A percentile compares a stretch with the other conserved stretches of the same genome.
phyloP scores from a whole-genome alignment of 805 yeast genomes.

The Candida rishiriensis region DNA sequence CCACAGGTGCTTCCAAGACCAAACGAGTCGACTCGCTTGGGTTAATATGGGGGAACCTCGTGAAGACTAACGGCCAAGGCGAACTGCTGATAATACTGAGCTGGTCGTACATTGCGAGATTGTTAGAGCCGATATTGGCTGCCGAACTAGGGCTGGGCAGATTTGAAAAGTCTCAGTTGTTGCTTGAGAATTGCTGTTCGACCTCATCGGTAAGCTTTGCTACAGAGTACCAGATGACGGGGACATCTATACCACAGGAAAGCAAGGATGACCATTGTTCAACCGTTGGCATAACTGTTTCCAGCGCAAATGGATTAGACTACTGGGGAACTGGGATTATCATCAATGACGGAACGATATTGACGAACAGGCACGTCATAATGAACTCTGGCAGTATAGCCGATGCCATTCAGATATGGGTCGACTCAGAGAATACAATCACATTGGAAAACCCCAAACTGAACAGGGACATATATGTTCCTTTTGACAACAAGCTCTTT shows the following conservation, averaged over 20 bases:
- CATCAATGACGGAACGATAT: slow-evolving; percentile 28
- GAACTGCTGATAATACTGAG: slow-evolving; percentile 30
- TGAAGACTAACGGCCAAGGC: slow-evolving; percentile 42
- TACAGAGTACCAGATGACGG: no score
- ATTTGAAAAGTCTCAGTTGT: neutral
- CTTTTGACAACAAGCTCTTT: slow-evolving; percentile 25
- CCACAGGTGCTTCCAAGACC: neutral
- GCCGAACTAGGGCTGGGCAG: neutral
- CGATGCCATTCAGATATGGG: slow-evolving; percentile 14
- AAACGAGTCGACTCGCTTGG: slow-evolving; percentile 27
- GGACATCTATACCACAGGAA: neutral
- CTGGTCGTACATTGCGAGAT: slow-evolving; percentile 13
- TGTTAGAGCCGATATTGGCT: neutral
- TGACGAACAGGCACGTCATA: slow-evolving; percentile 41
- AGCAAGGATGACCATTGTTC: neutral
- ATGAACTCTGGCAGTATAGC: slow-evolving; percentile 8
- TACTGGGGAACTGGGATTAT: slow-evolving; percentile 44
- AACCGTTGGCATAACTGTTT: slow-evolving; percentile 15
- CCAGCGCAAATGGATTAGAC: slow-evolving; percentile 2
- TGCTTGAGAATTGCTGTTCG: neutral
- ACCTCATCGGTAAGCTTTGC: neutral
- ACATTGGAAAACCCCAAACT: slow-evolving; percentile 6
- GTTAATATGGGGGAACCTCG: slow-evolving; percentile 34
- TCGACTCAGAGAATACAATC: neutral
- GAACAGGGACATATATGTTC: slow-evolving; percentile 22